Base-by-base conservation (phyloP, 106 monocot species). In the Dendrobium nobile region DNA sequence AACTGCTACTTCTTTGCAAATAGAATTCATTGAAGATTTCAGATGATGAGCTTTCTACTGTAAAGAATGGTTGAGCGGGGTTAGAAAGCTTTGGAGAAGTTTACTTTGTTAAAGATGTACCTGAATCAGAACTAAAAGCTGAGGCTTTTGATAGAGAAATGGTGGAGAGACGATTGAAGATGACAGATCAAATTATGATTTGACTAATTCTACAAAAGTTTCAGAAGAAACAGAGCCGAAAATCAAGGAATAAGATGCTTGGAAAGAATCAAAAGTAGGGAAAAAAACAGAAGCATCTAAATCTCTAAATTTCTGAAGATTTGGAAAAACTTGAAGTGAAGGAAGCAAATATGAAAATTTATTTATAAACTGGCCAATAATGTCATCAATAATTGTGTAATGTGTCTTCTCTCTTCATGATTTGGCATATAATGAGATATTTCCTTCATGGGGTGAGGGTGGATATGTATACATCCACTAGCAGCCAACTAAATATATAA, bases 351-450 rank as follows among this genome's bases (percentile, higher is more conserved):
- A 37, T 37, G 37, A 37, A 37, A 37, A 37, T 37, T 3, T 3
- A 37, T 3, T 90, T 0, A 93, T 78, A 47, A 93, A 93, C 58
- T 87, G 93, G 90, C 85, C 88, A 4, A 76, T 88, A 22, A 92
- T 95, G 77, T 95, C 95, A 75, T 78, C 92, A 2, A 82, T 90
- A 37, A 85, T 87, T 55, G 85, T 84, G 8, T 92, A 84, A 47
- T 85, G 90, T 84, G 78, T 92, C 59, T 88, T 91, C 84, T 84
- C 95, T 13, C 64, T 92, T 67, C 87, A 90, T 80, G 95, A 92
- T 19, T 87, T 85, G 85, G 92, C 90, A 20, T 95, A 90, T 72
- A 75, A 77, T 78, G 86, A 91, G 88, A 84, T 91, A 77, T 91
- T 94, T 77, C 88, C 91, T 18, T 45, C 90, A 24, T 94, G 94